Conservation (phyloP, 73 alveolate genomes). For the Paramecium primaurelia region DNA sequence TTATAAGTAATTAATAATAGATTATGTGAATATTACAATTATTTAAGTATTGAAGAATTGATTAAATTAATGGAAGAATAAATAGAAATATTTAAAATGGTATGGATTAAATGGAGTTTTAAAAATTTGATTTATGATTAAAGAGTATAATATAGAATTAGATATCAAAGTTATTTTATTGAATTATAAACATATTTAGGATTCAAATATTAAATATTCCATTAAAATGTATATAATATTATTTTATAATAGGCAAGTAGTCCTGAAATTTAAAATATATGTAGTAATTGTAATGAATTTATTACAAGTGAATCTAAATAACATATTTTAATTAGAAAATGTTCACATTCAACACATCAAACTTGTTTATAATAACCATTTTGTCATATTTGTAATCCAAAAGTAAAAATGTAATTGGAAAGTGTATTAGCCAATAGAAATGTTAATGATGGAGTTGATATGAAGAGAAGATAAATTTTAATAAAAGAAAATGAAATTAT, state of each 20-base stretch:
- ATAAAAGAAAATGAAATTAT: background rate
- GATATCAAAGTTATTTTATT: background rate
- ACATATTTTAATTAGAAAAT: background rate
- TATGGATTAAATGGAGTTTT: slow-evolving; percentile 40
- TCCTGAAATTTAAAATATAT: background rate
- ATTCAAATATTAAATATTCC: background rate
- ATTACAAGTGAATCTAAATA: background rate
- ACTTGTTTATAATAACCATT: background rate
- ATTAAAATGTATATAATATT: background rate
- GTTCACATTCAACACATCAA: slow-evolving; percentile 21
- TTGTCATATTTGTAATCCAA: slow-evolving; percentile 24
- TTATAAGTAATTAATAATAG: background rate
- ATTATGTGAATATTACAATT: background rate
- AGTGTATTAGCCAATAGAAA: background rate
- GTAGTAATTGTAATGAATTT: background rate
- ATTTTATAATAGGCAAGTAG: background rate
- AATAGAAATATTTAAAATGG: background rate
- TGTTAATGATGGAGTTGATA: background rate
- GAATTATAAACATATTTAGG: background rate
- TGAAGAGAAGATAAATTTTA: background rate
- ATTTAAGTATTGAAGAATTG: background rate
- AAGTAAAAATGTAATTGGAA: slow-evolving; percentile 21
- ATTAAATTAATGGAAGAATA: background rate
- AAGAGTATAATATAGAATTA: background rate
- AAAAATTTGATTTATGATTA: background rate